Conservation (phyloP, 2,329 filamentous ascomycete species). For the Colletotrichum eremochloae region DNA sequence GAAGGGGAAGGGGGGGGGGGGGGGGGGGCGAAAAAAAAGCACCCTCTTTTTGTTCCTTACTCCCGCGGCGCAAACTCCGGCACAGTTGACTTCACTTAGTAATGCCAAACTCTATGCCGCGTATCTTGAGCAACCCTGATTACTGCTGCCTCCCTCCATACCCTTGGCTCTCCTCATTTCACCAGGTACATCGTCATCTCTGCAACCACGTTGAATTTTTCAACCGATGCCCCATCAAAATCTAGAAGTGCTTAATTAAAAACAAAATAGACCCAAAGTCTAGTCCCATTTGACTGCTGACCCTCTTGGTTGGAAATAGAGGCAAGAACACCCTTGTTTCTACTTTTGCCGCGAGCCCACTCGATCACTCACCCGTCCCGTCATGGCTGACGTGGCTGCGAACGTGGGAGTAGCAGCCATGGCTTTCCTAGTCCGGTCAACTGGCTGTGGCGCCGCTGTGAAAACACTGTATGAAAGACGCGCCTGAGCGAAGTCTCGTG, state of each 20-base stretch:
- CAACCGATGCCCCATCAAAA: background rate
- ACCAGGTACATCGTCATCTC: background rate
- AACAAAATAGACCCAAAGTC: constrained; percentile 5
- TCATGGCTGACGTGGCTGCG: constrained; percentile 27
- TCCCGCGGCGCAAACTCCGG: background rate
- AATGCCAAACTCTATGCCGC: background rate
- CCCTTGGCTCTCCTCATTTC: background rate
- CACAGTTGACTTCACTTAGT: constrained; percentile 5
- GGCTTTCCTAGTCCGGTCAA: no score
- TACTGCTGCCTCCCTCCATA: background rate
- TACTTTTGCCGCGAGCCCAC: constrained; percentile 14
- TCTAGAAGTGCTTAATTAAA: background rate
- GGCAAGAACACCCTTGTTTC: constrained; percentile 8
- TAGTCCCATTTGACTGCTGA: background rate
- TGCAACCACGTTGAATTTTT: constrained; percentile 1
- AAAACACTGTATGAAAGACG: background rate
- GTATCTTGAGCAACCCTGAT: background rate
- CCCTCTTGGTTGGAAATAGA: background rate
- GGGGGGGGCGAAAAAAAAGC: no score
- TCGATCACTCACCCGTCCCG: background rate
- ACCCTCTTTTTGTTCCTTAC: background rate
- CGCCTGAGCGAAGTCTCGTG: background rate
- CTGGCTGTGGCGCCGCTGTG: background rate
- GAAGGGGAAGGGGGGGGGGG: background rate
- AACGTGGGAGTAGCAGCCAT: constrained; percentile 1